Base-by-base conservation (phyloP, 2,329 filamentous ascomycete genomes). In the Zelopaecilomyces penicillatus region DNA sequence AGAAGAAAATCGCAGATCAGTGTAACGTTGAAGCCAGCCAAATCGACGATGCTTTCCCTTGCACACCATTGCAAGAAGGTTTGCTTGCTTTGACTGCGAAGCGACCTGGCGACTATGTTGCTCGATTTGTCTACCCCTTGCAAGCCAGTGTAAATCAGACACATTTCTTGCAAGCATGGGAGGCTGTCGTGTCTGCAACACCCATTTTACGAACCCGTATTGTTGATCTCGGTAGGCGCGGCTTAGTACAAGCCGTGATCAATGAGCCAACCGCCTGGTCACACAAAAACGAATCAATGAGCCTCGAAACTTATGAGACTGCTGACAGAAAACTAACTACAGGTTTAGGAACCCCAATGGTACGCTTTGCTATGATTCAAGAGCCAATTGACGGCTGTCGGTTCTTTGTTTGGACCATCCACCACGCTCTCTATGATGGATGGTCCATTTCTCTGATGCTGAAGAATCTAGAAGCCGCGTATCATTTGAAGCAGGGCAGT, bases 81-180 rank as follows among this genome's bases (percentile, higher is more conserved):
- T 35, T 51, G 9, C 30, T 51, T 29, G 33, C 47, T 4, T 27
- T 49, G 6, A 45, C 42, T 2, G 33, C 30, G 5, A 47, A 43
- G n/a, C 41, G 46, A 26, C 34, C 54, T 1, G 52, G 51, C 1
- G 49, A 52, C 9, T 59, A 58, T 19, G 37, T 56, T 6, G 41
- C 48, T 35, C 51, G 46, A 7, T 37, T 35, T 1, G 47, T 48
- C 3, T 36, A 54, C 47, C 19, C 10, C 33, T 0, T 30, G 43
- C 7, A n/a, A 52, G 3, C n/a, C 44, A 4, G 9, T 54, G 1
- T 28, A 42, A 1, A 8, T 9, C 3, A 19, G 19, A 19, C 32
- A 34, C 8, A 34, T 9, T 48, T 58, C n/a, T 31, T 37, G 2
- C 5, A 28, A 29, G 44, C 44, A 12, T 46, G 44, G 44, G 10